Evolutionary conservation across 73 alveolate species (phyloP).

Genomic region (Effrenium voratum): DNA sequence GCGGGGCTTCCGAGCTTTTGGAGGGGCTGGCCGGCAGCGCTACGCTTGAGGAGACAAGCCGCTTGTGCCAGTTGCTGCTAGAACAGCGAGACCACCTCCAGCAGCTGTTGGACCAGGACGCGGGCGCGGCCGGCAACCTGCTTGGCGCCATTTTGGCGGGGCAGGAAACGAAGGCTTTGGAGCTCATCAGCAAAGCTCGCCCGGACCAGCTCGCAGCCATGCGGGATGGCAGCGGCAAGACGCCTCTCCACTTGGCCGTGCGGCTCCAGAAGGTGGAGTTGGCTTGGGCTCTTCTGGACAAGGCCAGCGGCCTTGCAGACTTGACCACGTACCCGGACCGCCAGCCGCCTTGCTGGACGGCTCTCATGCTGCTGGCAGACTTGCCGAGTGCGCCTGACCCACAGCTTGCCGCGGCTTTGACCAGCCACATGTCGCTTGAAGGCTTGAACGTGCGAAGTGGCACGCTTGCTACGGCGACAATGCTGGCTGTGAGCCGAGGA

Average conservation of each 20-base stretch:
- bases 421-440: background rate
- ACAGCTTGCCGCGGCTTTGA: background rate
- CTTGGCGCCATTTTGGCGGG: background rate
- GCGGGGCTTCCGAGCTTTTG: no score
- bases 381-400: background rate
- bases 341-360: background rate
- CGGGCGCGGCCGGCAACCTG: background rate
- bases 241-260: background rate
- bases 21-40: no score
- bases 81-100: background rate
- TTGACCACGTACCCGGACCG: background rate
- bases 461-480: background rate
- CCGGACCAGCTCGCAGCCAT: background rate
- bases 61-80: background rate
- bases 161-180: background rate
- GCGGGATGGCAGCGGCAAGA: background rate
- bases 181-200: background rate
- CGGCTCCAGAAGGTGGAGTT: background rate
- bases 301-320: background rate
- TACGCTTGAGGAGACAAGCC: no score
- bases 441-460: background rate
- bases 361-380: background rate
- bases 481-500: background rate
- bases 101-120: background rate
- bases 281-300: background rate